A percentile compares a stretch with the other conserved stretches of the same genome.
phyloP scores from a whole-genome alignment of 2,329 filamentous ascomycete species.

The Diplodia scrobiculata region DNA sequence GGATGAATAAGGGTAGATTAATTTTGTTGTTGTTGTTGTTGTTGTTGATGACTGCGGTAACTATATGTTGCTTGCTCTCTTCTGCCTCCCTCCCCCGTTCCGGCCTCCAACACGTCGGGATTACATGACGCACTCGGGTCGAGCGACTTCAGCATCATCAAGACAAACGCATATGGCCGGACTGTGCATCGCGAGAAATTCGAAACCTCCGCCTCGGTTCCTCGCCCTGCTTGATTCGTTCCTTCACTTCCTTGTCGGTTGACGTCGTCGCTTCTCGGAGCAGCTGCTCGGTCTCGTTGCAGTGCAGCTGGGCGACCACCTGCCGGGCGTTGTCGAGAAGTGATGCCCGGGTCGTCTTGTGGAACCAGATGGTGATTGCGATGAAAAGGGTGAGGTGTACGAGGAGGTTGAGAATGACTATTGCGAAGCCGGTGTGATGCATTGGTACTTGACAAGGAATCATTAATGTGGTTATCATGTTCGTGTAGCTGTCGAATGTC shows the following conservation, averaged over 20 bases:
- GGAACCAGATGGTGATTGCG: not conserved
- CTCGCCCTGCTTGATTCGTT: not conserved
- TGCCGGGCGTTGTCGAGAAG: constrained; percentile 9
- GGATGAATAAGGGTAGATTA: too few relatives aligned
- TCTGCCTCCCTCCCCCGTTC: too few relatives aligned
- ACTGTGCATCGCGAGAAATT: not conserved
- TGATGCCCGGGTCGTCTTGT: not conserved
- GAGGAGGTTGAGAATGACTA: not conserved
- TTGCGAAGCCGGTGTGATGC: not conserved
- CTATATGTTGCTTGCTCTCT: too few relatives aligned
- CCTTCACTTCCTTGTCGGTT: not conserved
- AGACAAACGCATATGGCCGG: not conserved
- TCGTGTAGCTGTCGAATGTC: not conserved
- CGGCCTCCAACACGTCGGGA: too few relatives aligned
- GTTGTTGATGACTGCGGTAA: too few relatives aligned
- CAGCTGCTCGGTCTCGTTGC: not conserved
- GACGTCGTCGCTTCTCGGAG: not conserved
- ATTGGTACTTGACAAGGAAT: not conserved
- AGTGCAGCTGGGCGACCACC: not conserved
- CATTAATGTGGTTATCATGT: not conserved
- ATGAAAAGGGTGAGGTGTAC: not conserved
- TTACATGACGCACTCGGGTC: too few relatives aligned
- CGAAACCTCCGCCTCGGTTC: not conserved
- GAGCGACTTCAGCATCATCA: not conserved
- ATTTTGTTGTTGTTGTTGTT: too few relatives aligned